Evolutionary conservation across 225 moss, liverwort and hornwort species (phyloP).

Genomic region (Rhytidiadelphus loreus): DNA sequence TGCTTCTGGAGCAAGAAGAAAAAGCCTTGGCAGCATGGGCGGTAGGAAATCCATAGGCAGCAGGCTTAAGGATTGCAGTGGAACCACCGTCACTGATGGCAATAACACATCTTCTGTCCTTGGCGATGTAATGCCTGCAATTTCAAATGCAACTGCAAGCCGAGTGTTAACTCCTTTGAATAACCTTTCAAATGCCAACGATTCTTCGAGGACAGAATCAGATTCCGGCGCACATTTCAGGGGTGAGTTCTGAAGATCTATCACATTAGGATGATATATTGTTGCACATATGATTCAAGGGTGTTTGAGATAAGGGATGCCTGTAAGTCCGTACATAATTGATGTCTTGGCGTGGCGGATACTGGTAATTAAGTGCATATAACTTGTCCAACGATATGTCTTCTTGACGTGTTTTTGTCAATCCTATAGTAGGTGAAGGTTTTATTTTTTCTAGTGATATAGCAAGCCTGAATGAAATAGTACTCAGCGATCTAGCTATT

Average conservation of each 20-base stretch:
- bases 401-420: not conserved
- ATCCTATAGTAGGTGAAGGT: not conserved
- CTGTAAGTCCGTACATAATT: not conserved
- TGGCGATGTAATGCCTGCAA: conserved; percentile 38
- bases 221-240: conserved; percentile 16
- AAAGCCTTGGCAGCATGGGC: conserved; percentile 61
- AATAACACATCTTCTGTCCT: conserved; percentile 26
- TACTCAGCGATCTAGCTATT: not conserved
- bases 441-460: not conserved
- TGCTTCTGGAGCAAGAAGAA: conserved; percentile 69
- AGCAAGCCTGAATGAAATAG: not conserved
- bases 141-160: conserved; percentile 60
- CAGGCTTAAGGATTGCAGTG: conserved; percentile 48
- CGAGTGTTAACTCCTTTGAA: not conserved
- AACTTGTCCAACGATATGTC: not conserved
- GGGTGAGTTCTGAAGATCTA: conserved; percentile 2
- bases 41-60: conserved; percentile 49
- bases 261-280: not conserved
- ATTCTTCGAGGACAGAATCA: conserved; percentile 7
- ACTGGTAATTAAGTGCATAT: not conserved
- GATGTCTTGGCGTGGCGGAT: not conserved
- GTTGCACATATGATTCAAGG: not conserved
- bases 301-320: not conserved
- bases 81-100: conserved; percentile 16
- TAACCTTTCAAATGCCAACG: conserved; percentile 10